Conservation (phyloP, 805 yeast species). For the Starmerella etchellsii region DNA sequence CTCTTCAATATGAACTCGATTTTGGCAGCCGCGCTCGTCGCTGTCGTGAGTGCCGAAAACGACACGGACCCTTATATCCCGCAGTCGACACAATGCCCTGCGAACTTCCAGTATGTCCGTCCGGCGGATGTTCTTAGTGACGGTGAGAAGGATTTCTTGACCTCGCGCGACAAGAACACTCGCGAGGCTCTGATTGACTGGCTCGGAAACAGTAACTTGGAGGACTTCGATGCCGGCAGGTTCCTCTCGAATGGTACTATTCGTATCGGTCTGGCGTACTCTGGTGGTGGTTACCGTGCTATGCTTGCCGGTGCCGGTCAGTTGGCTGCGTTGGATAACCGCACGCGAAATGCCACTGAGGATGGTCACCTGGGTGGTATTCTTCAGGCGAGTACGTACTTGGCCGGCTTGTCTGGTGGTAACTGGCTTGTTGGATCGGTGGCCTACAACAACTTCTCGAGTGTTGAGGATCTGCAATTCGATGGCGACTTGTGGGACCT, state of each 20-base stretch:
- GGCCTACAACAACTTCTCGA: constrained; percentile 30
- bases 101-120: constrained; percentile 23
- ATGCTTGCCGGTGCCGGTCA: constrained; percentile 49
- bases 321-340: constrained; percentile 37
- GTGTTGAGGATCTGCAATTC: constrained; percentile 23
- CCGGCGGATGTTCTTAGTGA: constrained; percentile 23
- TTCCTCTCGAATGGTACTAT: constrained; percentile 24
- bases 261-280: constrained; percentile 37
- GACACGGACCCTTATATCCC: constrained; percentile 29
- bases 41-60: constrained; percentile 4
- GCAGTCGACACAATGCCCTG: constrained; percentile 29
- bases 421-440: constrained; percentile 52
- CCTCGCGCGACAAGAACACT: constrained; percentile 26
- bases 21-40: too few relatives aligned
- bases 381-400: constrained; percentile 41
- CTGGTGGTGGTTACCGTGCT: constrained; percentile 80
- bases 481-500: constrained; percentile 25
- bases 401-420: constrained; percentile 61
- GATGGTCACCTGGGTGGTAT: constrained; percentile 37
- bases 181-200: constrained; percentile 32
- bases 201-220: constrained; percentile 34
- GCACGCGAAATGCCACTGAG: constrained; percentile 30
- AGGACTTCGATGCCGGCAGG: constrained; percentile 36
- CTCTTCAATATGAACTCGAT: too few relatives aligned
- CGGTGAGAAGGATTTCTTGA: constrained; percentile 25